Percentiles rank a stretch among this genome's conserved stretches.
Evolutionary conservation across 2,329 filamentous ascomycete species (phyloP).

Genomic region (Beauveria scarabaeidicola): DNA sequence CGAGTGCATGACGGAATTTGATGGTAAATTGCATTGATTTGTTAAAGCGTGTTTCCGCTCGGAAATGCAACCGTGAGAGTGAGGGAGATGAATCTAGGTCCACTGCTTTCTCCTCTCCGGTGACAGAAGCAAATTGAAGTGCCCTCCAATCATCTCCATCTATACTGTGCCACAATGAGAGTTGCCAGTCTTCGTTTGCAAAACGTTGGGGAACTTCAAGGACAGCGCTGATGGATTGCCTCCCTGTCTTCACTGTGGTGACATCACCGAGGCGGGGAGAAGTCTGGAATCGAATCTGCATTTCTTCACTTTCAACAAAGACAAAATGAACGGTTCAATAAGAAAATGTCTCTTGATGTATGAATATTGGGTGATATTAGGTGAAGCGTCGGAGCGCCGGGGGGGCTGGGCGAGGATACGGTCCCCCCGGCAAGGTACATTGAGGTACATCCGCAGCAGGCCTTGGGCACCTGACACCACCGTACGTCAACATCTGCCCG

Average conservation of each 20-base stretch:
- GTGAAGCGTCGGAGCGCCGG: background rate
- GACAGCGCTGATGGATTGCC: constrained; percentile 57
- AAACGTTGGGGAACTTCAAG: constrained; percentile 55
- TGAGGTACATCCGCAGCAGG: background rate
- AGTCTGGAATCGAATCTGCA: constrained; percentile 34
- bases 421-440: background rate
- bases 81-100: constrained; percentile 31
- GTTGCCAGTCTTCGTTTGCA: constrained; percentile 55
- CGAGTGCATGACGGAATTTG: constrained; percentile 50
- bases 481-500: background rate
- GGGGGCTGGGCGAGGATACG: background rate
- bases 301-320: constrained; percentile 14
- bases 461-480: background rate
- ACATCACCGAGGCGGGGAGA: constrained; percentile 71
- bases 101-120: constrained; percentile 31
- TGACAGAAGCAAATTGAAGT: constrained; percentile 29
- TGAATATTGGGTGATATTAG: background rate
- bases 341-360: background rate
- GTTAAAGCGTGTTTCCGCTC: constrained; percentile 37
- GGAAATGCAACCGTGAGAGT: constrained; percentile 43
- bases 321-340: background rate
- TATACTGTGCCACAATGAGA: constrained; percentile 61
- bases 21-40: constrained; percentile 56
- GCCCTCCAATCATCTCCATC: constrained; percentile 51
- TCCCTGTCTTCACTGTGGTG: constrained; percentile 44